phyloP scores from a whole-genome alignment of 257 asterid genomes.

The Perilla frutescens region DNA sequence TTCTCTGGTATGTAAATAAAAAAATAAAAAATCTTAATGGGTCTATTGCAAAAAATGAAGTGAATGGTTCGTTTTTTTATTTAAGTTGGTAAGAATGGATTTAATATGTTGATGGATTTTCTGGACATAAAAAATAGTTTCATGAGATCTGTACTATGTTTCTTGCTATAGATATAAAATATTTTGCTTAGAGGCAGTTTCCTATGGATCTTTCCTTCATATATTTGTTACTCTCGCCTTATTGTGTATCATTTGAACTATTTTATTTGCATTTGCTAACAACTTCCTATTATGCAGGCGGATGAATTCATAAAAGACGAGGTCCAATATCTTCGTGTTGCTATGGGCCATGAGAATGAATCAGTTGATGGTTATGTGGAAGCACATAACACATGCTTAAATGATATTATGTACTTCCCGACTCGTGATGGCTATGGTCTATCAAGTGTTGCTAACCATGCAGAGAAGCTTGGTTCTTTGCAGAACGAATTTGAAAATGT shows the following conservation, averaged over 20 bases:
- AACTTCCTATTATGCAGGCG: constrained; percentile 58
- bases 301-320: constrained; percentile 70
- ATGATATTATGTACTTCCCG: constrained; percentile 91
- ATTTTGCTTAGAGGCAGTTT: constrained; percentile 11
- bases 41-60: background rate
- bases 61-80: background rate
- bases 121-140: background rate
- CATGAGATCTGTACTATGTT: background rate
- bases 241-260: background rate
- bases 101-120: background rate
- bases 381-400: constrained; percentile 79
- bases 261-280: constrained; percentile 3
- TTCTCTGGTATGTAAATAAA: background rate
- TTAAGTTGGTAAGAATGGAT: background rate
- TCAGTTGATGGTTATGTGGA: constrained; percentile 78
- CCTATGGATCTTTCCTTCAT: background rate
- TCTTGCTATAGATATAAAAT: background rate
- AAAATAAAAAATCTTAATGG: background rate
- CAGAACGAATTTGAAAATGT: constrained; percentile 85
- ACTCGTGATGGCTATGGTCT: constrained; percentile 80
- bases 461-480: constrained; percentile 81
- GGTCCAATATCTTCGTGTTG: constrained; percentile 57
- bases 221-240: constrained; percentile 11
- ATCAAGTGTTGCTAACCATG: constrained; percentile 87
- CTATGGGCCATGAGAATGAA: constrained; percentile 92